phyloP scores from a whole-genome alignment of 805 yeast species.

The Diddensiella transvaalensis region DNA sequence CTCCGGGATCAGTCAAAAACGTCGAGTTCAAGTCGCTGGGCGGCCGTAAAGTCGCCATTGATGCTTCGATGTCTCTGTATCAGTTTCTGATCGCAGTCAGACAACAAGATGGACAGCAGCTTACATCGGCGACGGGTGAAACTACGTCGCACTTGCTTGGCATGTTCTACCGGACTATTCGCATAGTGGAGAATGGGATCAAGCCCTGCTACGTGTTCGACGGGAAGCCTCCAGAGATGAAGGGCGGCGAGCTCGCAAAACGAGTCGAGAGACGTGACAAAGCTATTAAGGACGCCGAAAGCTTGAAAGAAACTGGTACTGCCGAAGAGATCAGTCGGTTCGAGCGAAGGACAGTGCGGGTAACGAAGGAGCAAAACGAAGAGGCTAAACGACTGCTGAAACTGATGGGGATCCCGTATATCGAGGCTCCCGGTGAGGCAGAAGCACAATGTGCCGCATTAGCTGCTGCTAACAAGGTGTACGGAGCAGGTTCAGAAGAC shows the following conservation, averaged over 20 bases:
- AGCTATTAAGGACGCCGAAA: slow-evolving; percentile 72
- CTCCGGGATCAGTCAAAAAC: slow-evolving; percentile 74
- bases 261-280: slow-evolving; percentile 77
- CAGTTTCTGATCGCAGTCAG: slow-evolving; percentile 95
- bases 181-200: slow-evolving; percentile 88
- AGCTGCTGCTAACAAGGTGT: slow-evolving; percentile 86
- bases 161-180: slow-evolving; percentile 86
- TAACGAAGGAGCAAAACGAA: slow-evolving; percentile 84
- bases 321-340: slow-evolving; percentile 69
- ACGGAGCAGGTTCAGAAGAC: slow-evolving; percentile 97
- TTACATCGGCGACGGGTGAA: slow-evolving; percentile 84
- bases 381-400: slow-evolving; percentile 80
- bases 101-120: slow-evolving; percentile 93
- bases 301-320: slow-evolving; percentile 71
- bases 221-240: slow-evolving; percentile 94
- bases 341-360: slow-evolving; percentile 86
- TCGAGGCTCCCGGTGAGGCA: slow-evolving; percentile 96
- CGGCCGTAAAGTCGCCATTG: slow-evolving; percentile 97
- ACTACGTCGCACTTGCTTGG: slow-evolving; percentile 93
- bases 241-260: slow-evolving; percentile 89
- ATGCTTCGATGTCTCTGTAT: slow-evolving; percentile 84
- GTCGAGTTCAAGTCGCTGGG: slow-evolving; percentile 80
- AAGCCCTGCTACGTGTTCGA: slow-evolving; percentile 97
- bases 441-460: slow-evolving; percentile 97
- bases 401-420: slow-evolving; percentile 93